Evolutionary conservation across 805 yeast species (phyloP).

Genomic region (Lipomyces mesembrius): DNA sequence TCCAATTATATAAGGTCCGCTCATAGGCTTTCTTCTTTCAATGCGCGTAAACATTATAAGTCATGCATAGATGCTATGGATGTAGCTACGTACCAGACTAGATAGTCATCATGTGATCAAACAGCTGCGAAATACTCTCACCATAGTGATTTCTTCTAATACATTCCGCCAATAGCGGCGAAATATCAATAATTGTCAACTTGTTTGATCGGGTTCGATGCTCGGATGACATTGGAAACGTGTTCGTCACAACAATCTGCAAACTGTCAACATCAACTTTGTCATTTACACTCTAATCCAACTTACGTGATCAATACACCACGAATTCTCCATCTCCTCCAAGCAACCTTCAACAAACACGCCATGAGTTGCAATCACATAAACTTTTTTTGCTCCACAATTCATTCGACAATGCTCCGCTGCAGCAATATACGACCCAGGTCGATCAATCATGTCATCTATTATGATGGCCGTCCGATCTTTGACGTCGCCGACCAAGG

Average conservation of each 20-base stretch:
- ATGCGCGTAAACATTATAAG: not conserved
- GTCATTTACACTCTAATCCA: not conserved
- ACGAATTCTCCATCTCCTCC: slow-evolving; percentile 74
- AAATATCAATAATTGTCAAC: slow-evolving; percentile 85
- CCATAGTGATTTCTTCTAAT: slow-evolving; percentile 99
- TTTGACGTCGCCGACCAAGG: slow-evolving; percentile 94
- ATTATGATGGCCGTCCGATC: slow-evolving; percentile 89
- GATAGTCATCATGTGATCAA: slow-evolving; percentile 21
- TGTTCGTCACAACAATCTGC: slow-evolving; percentile 91
- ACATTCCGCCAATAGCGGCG: slow-evolving; percentile 96
- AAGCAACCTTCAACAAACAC: slow-evolving; percentile 86
- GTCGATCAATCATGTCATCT: slow-evolving; percentile 97
- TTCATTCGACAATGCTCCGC: slow-evolving; percentile 95
- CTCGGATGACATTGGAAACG: slow-evolving; percentile 82
- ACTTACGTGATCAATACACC: slow-evolving; percentile 66
- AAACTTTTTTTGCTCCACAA: slow-evolving; percentile 93
- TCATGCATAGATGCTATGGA: not conserved
- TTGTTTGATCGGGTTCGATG: slow-evolving; percentile 62
- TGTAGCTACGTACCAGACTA: not conserved
- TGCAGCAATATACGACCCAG: slow-evolving; percentile 91
- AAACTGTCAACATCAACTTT: not conserved
- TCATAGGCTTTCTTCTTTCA: not conserved
- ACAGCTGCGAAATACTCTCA: slow-evolving; percentile 33
- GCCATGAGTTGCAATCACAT: slow-evolving; percentile 94
- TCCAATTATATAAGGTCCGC: slow-evolving; percentile 1